These are phyloP conservation scores for Umbelopsis sp. DNA, from an alignment of 371 early-diverging fungal genomes.

Conservation along the genomic window DNA sequence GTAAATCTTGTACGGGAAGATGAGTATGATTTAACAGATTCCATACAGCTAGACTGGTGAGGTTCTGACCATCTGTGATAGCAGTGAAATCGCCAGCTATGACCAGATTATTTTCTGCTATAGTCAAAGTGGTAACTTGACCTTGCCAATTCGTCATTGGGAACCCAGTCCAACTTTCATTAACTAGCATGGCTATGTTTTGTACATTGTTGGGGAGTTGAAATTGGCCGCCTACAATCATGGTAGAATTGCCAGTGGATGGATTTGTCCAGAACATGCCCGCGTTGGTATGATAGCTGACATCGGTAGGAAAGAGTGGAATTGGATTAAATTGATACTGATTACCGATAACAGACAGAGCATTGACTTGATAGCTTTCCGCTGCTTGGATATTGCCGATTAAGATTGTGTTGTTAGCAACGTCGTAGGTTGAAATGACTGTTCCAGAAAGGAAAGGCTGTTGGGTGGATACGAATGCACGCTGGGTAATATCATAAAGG, in stretches of 20 bases:
- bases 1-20: constrained; percentile 28
- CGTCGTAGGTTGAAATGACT: neutral
- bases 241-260: constrained; percentile 27
- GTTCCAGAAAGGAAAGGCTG: neutral
- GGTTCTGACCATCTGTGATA: constrained; percentile 29
- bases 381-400: constrained; percentile 44
- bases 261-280: constrained; percentile 39
- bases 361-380: constrained; percentile 39
- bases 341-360: constrained; percentile 35
- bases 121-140: constrained; percentile 32
- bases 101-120: constrained; percentile 39
- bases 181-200: constrained; percentile 48
- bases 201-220: constrained; percentile 28
- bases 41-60: constrained; percentile 45
- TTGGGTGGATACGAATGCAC: neutral
- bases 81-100: constrained; percentile 42
- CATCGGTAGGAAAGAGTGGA: constrained; percentile 37
- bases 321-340: constrained; percentile 26
- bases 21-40: constrained; percentile 37
- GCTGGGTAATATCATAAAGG: neutral
- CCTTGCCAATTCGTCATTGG: constrained; percentile 44
- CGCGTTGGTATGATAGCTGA: constrained; percentile 28
- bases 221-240: constrained; percentile 51
- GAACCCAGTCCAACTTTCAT: constrained; percentile 46
- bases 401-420: neutral